Base-by-base conservation (phyloP, 345 rosid species). In the Boechera divaricarpa region DNA sequence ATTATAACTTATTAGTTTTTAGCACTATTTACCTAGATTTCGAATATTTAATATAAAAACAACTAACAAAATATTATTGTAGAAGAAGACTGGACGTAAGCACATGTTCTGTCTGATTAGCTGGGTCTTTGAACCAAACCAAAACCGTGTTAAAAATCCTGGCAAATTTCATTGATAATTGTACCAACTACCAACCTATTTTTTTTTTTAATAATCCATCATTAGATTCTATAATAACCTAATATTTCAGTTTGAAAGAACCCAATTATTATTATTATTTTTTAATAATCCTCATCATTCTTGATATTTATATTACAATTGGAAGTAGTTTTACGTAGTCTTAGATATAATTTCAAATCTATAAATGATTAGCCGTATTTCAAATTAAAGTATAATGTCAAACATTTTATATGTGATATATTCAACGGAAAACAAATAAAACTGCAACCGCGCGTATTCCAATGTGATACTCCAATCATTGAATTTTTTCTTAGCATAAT, bases 81-180 rank as follows among this genome's bases (percentile, higher is more conserved):
- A 51, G 55, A 18, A 18, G 45, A 67, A 58, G 63, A 51, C 70
- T 24, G 56, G 53, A 53, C 49, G 64, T 35, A 69, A 42, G 48
- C 56, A 8, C 75, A 77, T 77, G 75, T 77, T 77, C 75, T 77
- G 75, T 69, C 80, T 13, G 55, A 69, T 63, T 77, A 77, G 80
- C 33, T 69, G 80, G 70, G 39, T 55, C 59, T 77, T 42, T 69
- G 54, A 77, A 69, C 75, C 75, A 70, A 77, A 77, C 75, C 59
- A 53, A 77, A 77, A 77, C 75, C 80, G 80, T 62, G 80, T 69
- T 35, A 41, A 69, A 49, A 49, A 59, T 67, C 63, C 74, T 69
- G 70, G 70, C 80, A 69, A 53, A 60, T 11, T 52, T 52, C 56
- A 61, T 69, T 60, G 60, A 45, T 52, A 42, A 69, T 42, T 61